These are phyloP conservation scores for Sequoia sempervirens DNA, from an alignment of 75 land plant species.

Conservation along the genomic window DNA sequence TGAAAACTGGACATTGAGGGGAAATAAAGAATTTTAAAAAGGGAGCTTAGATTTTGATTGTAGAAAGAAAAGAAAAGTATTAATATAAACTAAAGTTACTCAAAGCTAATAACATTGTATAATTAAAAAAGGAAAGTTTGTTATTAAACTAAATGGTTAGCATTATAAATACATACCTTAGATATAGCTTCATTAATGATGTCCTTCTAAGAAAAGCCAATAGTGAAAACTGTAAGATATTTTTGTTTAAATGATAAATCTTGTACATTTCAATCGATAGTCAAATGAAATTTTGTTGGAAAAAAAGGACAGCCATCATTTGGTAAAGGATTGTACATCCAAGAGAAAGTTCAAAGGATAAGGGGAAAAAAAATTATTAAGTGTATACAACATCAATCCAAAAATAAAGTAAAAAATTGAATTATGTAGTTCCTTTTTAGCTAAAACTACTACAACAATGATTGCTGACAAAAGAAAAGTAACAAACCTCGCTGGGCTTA, in stretches of 20 bases:
- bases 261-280: slow-evolving; percentile 15
- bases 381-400: background rate
- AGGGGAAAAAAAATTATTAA: background rate
- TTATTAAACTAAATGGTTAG: background rate
- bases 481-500: slow-evolving; percentile 34
- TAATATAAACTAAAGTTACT: background rate
- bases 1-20: slow-evolving; percentile 26
- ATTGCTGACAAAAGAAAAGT: slow-evolving; percentile 8
- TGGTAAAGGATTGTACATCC: background rate
- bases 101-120: background rate
- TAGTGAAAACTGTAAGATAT: slow-evolving; percentile 35
- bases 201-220: slow-evolving; percentile 38
- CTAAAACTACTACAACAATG: background rate
- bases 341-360: background rate
- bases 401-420: background rate
- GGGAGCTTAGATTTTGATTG: background rate
- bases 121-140: background rate
- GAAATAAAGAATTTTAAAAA: background rate
- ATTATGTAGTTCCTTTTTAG: background rate
- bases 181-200: slow-evolving; percentile 25
- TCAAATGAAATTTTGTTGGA: background rate
- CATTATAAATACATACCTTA: slow-evolving; percentile 21
- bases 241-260: slow-evolving; percentile 25
- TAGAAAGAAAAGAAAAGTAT: background rate
- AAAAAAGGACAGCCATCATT: background rate